Evolutionary conservation across 192 early-diverging fungal genomes (phyloP).

Genomic region (Umbelopsis vinacea): DNA sequence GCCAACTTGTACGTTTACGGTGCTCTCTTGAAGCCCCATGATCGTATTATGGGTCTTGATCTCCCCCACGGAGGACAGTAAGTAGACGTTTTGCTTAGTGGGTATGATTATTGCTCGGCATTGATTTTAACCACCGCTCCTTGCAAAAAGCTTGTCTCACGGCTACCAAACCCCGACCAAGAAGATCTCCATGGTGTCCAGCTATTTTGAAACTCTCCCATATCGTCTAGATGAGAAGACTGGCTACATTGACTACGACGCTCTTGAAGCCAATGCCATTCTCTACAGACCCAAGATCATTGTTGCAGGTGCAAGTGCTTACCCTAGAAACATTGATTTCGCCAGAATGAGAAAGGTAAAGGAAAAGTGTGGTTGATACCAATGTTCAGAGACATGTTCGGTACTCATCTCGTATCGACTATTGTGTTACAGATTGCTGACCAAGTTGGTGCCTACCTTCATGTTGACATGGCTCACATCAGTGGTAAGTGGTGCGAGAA

Average conservation of each 20-base stretch:
- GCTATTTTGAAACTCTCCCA: conserved; percentile 96
- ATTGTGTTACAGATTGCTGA: conserved; percentile 70
- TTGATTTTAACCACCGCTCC: not conserved
- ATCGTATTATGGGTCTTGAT: conserved; percentile 97
- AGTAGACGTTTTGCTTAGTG: conserved; percentile 32
- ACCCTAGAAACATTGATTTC: conserved; percentile 95
- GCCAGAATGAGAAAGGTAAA: conserved; percentile 69
- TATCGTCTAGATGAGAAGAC: conserved; percentile 92
- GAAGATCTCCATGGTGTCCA: conserved; percentile 94
- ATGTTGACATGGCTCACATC: conserved; percentile 98
- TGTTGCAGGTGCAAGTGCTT: conserved; percentile 94
- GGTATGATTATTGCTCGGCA: not conserved
- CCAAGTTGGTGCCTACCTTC: conserved; percentile 83
- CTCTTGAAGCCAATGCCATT: conserved; percentile 75
- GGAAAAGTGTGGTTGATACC: not conserved
- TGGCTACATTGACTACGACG: conserved; percentile 93
- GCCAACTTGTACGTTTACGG: conserved; percentile 98
- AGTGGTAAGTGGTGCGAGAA: conserved; percentile 52
- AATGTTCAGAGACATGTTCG: not conserved
- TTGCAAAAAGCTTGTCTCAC: conserved; percentile 80
- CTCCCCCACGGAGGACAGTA: conserved; percentile 98
- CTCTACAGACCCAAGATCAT: conserved; percentile 97
- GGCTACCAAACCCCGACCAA: conserved; percentile 97
- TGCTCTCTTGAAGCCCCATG: conserved; percentile 94
- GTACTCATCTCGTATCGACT: not conserved